These are phyloP conservation scores for sunflower (Helianthus annuus) DNA, from an alignment of 129 eudicot species.

Conservation along the genomic window HanXRQr2.0-SUNRISE NC_035433.2:147864821-147865320, in stretches of 20 bases:
- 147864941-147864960: constrained; percentile 87
- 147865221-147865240: too few species aligned
- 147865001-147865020: constrained; percentile 34
- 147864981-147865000: constrained; percentile 51
- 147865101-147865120: neutral
- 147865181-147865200: too few species aligned
- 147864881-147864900: neutral
- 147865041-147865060: neutral
- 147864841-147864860: too few species aligned
- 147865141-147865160: neutral
- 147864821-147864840: neutral
- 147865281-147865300: too few species aligned
- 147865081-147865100: constrained; percentile 12
- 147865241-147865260: too few species aligned
- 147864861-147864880: neutral
- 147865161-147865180: too few species aligned
- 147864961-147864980: constrained; percentile 84
- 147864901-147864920: constrained; percentile 62
- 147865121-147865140: neutral
- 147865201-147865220: too few species aligned
- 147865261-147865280: too few species aligned
- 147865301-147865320: too few species aligned
- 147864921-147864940: constrained; percentile 93
- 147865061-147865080: constrained; percentile 7
- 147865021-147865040: constrained; percentile 13